phyloP scores from a whole-genome alignment of 2,329 filamentous ascomycete genomes.

The Lachnellula subtilissima region DNA sequence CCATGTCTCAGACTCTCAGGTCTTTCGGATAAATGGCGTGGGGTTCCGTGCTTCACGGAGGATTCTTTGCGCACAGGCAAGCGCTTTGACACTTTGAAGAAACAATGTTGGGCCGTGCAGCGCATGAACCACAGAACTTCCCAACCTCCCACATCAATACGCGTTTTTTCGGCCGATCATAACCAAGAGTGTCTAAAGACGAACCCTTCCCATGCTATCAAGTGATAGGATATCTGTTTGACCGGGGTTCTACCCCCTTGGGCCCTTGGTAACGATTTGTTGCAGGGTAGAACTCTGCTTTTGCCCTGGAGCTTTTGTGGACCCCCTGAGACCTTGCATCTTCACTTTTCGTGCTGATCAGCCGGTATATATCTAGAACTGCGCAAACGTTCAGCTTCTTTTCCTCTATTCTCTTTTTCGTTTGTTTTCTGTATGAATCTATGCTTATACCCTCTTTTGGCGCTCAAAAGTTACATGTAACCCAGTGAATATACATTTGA shows the following conservation, averaged over 20 bases:
- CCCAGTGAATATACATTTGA: background rate
- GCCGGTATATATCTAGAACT: background rate
- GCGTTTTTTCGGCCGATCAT: background rate
- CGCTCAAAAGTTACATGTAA: background rate
- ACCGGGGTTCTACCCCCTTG: background rate
- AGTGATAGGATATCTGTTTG: background rate
- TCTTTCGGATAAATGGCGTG: background rate
- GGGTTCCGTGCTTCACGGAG: background rate
- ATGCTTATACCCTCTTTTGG: background rate
- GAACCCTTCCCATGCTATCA: conserved; percentile 7
- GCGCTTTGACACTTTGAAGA: background rate
- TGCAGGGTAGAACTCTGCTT: background rate
- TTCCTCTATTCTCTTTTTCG: background rate
- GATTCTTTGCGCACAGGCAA: background rate
- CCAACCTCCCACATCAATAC: background rate
- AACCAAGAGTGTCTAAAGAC: background rate
- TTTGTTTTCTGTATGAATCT: background rate
- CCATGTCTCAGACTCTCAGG: background rate
- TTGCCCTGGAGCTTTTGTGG: background rate
- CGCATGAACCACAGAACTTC: background rate
- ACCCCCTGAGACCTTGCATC: background rate
- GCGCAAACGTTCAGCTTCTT: background rate
- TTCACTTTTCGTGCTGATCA: background rate
- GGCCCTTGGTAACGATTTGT: background rate
- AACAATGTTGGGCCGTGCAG: background rate